Base-by-base conservation (phyloP, 768 basidiomycete genomes). In the Tephrocybe sp. region DNA sequence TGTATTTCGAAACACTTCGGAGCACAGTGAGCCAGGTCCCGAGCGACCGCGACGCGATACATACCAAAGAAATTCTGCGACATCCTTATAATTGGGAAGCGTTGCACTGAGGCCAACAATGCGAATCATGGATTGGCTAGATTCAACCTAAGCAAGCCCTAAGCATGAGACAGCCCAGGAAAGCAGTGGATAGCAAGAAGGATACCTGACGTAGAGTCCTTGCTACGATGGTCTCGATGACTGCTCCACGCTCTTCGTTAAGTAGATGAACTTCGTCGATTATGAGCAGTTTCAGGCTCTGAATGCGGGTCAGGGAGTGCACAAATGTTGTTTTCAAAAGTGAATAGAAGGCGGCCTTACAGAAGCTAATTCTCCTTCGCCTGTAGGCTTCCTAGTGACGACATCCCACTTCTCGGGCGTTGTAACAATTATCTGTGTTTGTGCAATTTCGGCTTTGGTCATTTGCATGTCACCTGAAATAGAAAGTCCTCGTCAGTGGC, bases 401-500 rank as follows among this genome's bases (percentile, higher is more conserved):
- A 99, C 97, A 59, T 98, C 97, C 97, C 97, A 99, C 68, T 99
- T 99, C 67, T 99, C 97, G 0, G 97, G 97, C 1, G 97, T 99
- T 2, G 97, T 99, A 6, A 99, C 94, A 52, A 99, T 98, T 39
- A 99, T 87, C 64, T 98, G 96, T 9, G 97, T 98, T 67, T 89
- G 85, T 1, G 89, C 88, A 53, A 99, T 94, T 70, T 98, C 96
- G 32, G 84, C 79, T 67, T 90, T 88, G 14, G 97, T 93, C 66
- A 99, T 70, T 67, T 98, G 97, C 95, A 98, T 98, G 62, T 99
- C 97, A 68, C 96, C 79, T 80, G 26, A 33, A 32, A 33, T 43
- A 4, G 21, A 20, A 5, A 38, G 6, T 18, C 17, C 75, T 73
- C 34, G 42, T 43, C 30, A 48, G 15, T 17, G 30, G 15, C 15